Evolutionary conservation across 2,329 filamentous ascomycete genomes (phyloP).

Genomic region (Diaporthe sp.): DNA sequence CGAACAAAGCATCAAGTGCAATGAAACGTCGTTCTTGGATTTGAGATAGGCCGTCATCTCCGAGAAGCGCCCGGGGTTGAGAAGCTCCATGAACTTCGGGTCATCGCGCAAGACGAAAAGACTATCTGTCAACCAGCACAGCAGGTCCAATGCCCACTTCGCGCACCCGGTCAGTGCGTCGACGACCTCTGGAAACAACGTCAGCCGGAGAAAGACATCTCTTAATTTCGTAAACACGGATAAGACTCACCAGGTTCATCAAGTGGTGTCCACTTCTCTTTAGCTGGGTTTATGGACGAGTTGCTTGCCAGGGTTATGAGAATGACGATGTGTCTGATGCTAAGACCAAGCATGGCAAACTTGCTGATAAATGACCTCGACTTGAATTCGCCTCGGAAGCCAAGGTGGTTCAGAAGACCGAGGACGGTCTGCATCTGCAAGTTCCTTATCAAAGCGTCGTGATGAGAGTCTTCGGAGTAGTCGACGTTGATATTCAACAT

Average conservation of each 20-base stretch:
- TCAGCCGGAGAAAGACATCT: not conserved
- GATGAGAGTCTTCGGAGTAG: slow-evolving; percentile 81
- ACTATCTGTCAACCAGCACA: slow-evolving; percentile 73
- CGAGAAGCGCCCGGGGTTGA: slow-evolving; percentile 61
- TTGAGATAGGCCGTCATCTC: slow-evolving; percentile 68
- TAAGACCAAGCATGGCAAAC: slow-evolving; percentile 81
- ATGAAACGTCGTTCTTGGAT: slow-evolving; percentile 68
- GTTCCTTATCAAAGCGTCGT: slow-evolving; percentile 82
- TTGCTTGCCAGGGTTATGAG: slow-evolving; percentile 75
- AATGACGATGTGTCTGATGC: slow-evolving; percentile 79
- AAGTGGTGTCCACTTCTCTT: slow-evolving; percentile 70
- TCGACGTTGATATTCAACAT: slow-evolving; percentile 83
- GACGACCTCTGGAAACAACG: slow-evolving; percentile 72
- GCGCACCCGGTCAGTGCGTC: slow-evolving; percentile 80
- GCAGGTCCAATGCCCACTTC: slow-evolving; percentile 82
- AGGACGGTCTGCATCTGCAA: slow-evolving; percentile 80
- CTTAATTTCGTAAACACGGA: slow-evolving; percentile 39
- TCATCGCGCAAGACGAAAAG: slow-evolving; percentile 70
- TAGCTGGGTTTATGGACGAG: slow-evolving; percentile 63
- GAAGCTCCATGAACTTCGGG: slow-evolving; percentile 63
- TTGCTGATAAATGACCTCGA: slow-evolving; percentile 78
- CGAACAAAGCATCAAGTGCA: slow-evolving; percentile 79
- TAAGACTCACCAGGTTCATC: slow-evolving; percentile 72
- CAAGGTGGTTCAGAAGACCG: slow-evolving; percentile 83
- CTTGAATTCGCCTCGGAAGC: slow-evolving; percentile 75